Evolutionary conservation across 2,329 filamentous ascomycete genomes (phyloP).

Genomic region (Elsinoe necatrix): DNA sequence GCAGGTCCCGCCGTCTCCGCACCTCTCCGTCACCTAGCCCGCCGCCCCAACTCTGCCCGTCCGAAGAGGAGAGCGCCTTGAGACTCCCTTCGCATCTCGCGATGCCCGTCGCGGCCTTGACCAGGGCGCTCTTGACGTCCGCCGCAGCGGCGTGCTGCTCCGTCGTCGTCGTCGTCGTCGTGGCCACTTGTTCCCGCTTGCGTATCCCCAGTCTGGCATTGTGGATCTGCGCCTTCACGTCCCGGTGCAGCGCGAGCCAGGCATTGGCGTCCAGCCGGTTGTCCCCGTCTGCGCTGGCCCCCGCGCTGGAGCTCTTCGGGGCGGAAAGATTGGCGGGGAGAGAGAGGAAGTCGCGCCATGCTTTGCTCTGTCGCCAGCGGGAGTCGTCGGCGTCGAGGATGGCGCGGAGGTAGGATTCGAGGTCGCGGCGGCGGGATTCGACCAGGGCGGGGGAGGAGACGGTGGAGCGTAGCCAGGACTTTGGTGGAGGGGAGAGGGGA

Average conservation of each 20-base stretch:
- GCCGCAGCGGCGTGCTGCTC: constrained; percentile 53
- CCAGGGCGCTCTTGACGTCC: constrained; percentile 64
- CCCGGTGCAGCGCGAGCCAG: constrained; percentile 68
- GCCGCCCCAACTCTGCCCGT: constrained; percentile 33
- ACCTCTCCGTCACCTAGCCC: constrained; percentile 66
- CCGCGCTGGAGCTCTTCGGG: constrained; percentile 32
- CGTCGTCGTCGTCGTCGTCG: constrained; percentile 47
- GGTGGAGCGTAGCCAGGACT: constrained; percentile 70
- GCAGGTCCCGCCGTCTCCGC: constrained; percentile 59
- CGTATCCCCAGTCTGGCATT: constrained; percentile 59
- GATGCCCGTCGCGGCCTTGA: constrained; percentile 59
- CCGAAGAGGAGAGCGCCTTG: constrained; percentile 36
- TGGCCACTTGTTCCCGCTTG: constrained; percentile 54
- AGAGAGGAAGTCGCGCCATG: constrained; percentile 66
- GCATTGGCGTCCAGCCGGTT: constrained; percentile 45
- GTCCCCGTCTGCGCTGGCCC: constrained; percentile 25
- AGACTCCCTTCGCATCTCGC: constrained; percentile 59
- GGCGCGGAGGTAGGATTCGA: constrained; percentile 63
- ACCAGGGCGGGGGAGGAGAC: constrained; percentile 61
- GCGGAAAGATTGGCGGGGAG: constrained; percentile 44
- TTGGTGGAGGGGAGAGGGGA: constrained; percentile 59
- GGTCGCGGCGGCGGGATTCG: constrained; percentile 56
- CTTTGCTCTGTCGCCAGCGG: constrained; percentile 64
- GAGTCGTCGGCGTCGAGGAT: constrained; percentile 67
- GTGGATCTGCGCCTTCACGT: constrained; percentile 64